Evolutionary conservation across 2,329 filamentous ascomycete genomes (phyloP).

Genomic region (Nothophaeocryptopus gaeumannii): DNA sequence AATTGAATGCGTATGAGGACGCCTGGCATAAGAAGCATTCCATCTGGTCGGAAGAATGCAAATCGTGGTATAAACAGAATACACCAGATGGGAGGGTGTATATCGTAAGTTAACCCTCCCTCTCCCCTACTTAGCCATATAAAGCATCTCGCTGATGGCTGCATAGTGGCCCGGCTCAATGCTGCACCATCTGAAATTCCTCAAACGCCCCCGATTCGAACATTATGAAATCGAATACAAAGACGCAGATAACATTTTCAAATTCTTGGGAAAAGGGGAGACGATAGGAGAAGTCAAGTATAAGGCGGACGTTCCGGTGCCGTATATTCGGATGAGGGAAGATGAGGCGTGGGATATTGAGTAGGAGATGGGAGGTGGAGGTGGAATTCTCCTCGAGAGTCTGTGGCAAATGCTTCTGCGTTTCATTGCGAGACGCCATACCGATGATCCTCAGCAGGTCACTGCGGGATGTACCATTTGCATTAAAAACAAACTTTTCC

Average conservation of each 20-base stretch:
- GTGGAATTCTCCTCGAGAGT: no score
- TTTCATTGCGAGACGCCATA: no score
- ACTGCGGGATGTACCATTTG: no score
- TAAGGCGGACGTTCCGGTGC: slow-evolving; percentile 19
- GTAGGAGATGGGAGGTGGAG: neutral
- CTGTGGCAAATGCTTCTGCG: no score
- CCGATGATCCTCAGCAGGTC: no score
- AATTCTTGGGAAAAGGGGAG: slow-evolving; percentile 50
- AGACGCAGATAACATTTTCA: slow-evolving; percentile 41
- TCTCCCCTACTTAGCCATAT: no score
- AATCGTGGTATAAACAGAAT: slow-evolving; percentile 29
- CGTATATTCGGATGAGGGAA: slow-evolving; percentile 20
- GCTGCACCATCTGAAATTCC: slow-evolving; percentile 26
- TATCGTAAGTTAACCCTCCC: no score
- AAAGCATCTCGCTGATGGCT: no score
- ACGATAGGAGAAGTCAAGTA: slow-evolving; percentile 31
- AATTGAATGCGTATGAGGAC: slow-evolving; percentile 28
- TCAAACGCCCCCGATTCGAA: slow-evolving; percentile 43
- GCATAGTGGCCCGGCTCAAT: slow-evolving; percentile 33
- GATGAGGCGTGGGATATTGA: slow-evolving; percentile 21
- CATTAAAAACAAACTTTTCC: no score
- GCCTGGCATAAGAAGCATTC: slow-evolving; percentile 24
- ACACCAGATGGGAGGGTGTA: slow-evolving; percentile 34
- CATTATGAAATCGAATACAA: slow-evolving; percentile 49
- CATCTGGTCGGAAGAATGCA: slow-evolving; percentile 24